These are phyloP conservation scores for Metschnikowia lunata DNA, from an alignment of 805 yeast species.

Conservation along the genomic window DNA sequence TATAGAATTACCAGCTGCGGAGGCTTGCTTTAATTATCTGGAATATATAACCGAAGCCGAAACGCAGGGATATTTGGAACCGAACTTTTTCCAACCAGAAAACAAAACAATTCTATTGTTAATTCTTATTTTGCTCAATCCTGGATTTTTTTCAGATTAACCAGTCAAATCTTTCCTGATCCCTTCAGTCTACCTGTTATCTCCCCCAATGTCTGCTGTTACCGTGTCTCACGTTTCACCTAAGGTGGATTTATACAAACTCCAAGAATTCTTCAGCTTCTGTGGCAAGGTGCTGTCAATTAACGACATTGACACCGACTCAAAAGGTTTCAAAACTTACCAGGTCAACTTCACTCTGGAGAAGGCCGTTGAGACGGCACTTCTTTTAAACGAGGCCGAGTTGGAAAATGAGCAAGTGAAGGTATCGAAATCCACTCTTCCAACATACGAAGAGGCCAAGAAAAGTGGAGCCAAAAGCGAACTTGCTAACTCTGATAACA, in stretches of 20 bases:
- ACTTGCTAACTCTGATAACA: slow-evolving; percentile 16
- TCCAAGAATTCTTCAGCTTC: slow-evolving; percentile 67
- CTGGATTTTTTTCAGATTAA: not conserved
- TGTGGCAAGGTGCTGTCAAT: slow-evolving; percentile 53
- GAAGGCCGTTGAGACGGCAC: slow-evolving; percentile 67
- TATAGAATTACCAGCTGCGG: too few species aligned
- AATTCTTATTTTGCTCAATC: not conserved
- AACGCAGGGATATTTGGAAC: too few species aligned
- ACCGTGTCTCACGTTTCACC: slow-evolving; percentile 55
- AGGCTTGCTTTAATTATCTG: too few species aligned
- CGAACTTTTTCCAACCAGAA: too few species aligned
- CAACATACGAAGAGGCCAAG: slow-evolving; percentile 15
- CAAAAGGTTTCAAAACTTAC: slow-evolving; percentile 35
- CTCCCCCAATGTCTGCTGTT: slow-evolving; percentile 42
- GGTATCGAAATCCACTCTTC: slow-evolving; percentile 29
- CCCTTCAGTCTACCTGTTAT: not conserved
- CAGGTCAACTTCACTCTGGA: slow-evolving; percentile 51
- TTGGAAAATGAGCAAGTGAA: slow-evolving; percentile 54
- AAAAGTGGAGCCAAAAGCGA: slow-evolving; percentile 4
- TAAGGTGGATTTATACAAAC: slow-evolving; percentile 45
- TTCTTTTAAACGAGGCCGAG: slow-evolving; percentile 69
- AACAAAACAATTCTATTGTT: too few species aligned
- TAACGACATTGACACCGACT: slow-evolving; percentile 25
- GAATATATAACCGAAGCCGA: too few species aligned
- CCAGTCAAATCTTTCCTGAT: too few species aligned